phyloP scores from a whole-genome alignment of 371 early-diverging fungal species.

The Syncephalastrum racemosum region DNA sequence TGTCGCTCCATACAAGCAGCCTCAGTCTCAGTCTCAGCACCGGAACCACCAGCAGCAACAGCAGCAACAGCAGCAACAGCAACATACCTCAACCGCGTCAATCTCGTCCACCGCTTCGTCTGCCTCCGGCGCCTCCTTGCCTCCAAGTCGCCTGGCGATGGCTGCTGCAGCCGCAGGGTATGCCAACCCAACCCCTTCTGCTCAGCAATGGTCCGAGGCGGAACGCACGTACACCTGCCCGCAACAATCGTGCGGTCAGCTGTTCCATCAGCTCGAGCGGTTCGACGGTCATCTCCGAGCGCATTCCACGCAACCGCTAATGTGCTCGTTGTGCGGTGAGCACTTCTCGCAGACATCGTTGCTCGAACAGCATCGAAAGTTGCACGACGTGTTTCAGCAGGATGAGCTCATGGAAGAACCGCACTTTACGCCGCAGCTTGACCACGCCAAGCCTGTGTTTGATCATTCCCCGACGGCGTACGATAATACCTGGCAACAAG shows the following conservation, averaged over 20 bases:
- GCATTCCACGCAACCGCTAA: constrained; percentile 67
- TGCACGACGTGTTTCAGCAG: constrained; percentile 26
- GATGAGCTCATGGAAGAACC: constrained; percentile 10
- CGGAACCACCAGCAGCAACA: background rate
- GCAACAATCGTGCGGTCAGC: constrained; percentile 43
- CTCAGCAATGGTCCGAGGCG: background rate
- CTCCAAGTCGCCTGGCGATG: constrained; percentile 34
- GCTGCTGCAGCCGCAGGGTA: constrained; percentile 35
- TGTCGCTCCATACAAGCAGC: constrained; percentile 8
- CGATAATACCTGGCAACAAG: constrained; percentile 1
- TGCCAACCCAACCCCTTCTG: constrained; percentile 1
- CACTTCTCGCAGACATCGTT: constrained; percentile 69
- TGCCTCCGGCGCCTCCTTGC: background rate
- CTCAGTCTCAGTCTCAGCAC: background rate
- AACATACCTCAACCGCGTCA: background rate
- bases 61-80: background rate
- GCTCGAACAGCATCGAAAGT: constrained; percentile 66
- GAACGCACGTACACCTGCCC: constrained; percentile 39
- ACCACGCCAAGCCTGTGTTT: constrained; percentile 1
- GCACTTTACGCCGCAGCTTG: background rate
- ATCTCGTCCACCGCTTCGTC: background rate
- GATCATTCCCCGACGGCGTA: constrained; percentile 10
- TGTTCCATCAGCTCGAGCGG: constrained; percentile 80
- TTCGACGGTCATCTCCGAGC: constrained; percentile 79
- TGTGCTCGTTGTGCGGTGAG: constrained; percentile 66